Percentiles rank a stretch among this genome's conserved stretches.
Evolutionary conservation across 805 yeast genomes (phyloP).

Genomic region (Maudiozyma serrabonitensis): DNA sequence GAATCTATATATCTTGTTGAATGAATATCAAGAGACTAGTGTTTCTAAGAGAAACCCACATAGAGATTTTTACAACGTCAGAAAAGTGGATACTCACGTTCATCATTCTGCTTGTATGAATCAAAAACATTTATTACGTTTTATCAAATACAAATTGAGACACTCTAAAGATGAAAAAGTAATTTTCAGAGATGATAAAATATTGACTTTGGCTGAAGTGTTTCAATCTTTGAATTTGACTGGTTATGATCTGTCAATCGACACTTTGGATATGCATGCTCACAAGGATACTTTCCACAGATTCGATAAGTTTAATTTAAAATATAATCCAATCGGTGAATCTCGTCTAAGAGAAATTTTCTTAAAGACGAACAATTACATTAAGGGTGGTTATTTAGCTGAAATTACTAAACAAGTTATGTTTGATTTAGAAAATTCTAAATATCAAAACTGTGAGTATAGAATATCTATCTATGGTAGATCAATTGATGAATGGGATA

Average conservation of each 20-base stretch:
- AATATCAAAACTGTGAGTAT: conserved; percentile 95
- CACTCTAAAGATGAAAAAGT: conserved; percentile 81
- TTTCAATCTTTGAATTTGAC: conserved; percentile 83
- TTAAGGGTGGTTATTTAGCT: conserved; percentile 81
- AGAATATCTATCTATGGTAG: conserved; percentile 93
- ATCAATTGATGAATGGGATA: conserved; percentile 86
- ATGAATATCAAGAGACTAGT: conserved; percentile 86
- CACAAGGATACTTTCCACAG: conserved; percentile 97
- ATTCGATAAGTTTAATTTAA: conserved; percentile 92
- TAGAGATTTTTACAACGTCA: conserved; percentile 50
- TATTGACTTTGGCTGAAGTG: conserved; percentile 79
- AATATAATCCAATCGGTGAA: conserved; percentile 97
- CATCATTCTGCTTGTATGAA: conserved; percentile 99
- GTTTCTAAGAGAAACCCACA: conserved; percentile 91
- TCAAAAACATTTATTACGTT: conserved; percentile 89
- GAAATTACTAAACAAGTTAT: conserved; percentile 91
- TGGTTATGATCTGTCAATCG: conserved; percentile 92
- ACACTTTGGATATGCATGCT: conserved; percentile 98
- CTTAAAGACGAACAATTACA: conserved; percentile 87
- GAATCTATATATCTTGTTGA: conserved; percentile 79
- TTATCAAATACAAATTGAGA: conserved; percentile 88
- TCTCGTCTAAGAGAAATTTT: conserved; percentile 94
- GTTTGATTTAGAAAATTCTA: conserved; percentile 87
- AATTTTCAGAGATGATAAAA: conserved; percentile 84
- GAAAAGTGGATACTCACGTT: conserved; percentile 68